These are phyloP conservation scores for Panicum miliaceum DNA, from an alignment of 176 grass and related monocot genomes.

Conservation along the genomic window DNA sequence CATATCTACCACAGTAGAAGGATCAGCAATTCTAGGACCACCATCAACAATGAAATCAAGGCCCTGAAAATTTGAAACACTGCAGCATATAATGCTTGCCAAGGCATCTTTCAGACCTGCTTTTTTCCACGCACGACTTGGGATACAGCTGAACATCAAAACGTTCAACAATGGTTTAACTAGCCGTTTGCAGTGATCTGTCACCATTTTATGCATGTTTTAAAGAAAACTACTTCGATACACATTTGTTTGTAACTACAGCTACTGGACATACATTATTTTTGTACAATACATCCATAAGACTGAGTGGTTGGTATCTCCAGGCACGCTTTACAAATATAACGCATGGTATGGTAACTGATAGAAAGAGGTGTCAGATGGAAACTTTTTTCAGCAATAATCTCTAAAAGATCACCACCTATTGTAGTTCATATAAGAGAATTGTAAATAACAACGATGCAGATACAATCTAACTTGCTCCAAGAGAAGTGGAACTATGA, in stretches of 20 bases:
- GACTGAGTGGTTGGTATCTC: neutral
- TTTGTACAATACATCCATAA: neutral
- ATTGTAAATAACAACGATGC: neutral
- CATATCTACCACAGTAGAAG: constrained; percentile 98
- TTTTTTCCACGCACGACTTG: neutral
- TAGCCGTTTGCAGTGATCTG: neutral
- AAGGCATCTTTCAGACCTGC: neutral
- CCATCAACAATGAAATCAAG: constrained; percentile 97
- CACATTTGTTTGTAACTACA: neutral
- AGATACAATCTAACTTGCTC: neutral
- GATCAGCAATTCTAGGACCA: constrained; percentile 80
- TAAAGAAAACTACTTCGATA: neutral
- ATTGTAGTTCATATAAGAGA: neutral
- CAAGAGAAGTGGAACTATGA: constrained; percentile 1
- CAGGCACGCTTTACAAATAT: neutral
- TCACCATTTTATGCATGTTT: constrained; percentile 1
- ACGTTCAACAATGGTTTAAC: constrained; percentile 8
- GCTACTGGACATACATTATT: neutral
- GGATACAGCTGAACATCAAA: constrained; percentile 10
- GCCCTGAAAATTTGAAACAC: constrained; percentile 57
- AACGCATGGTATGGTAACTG: neutral
- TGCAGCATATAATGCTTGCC: constrained; percentile 12
- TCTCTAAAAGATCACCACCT: neutral
- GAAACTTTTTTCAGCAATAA: neutral
- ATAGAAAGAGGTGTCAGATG: neutral